A percentile compares a stretch with the other conserved stretches of the same genome.
phyloP scores from a whole-genome alignment of 768 basidiomycete genomes.

The Suillus luteus region DNA sequence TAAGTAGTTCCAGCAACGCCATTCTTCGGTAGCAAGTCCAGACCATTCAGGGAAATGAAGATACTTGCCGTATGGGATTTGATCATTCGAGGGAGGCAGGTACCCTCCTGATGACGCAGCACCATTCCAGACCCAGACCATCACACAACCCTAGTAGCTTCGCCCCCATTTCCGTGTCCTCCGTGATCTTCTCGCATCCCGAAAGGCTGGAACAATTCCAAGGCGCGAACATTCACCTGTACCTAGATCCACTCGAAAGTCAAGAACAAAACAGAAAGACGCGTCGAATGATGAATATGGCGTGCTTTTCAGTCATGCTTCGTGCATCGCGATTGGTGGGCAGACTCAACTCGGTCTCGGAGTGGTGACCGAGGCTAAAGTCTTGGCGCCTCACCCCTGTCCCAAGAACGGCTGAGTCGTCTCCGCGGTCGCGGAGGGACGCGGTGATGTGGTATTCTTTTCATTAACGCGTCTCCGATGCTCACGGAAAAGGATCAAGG shows the following conservation, averaged over 20 bases:
- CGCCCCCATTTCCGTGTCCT: background rate
- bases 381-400: background rate
- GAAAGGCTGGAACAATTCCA: background rate
- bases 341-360: background rate
- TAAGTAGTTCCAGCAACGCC: background rate
- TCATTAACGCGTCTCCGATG: constrained; percentile 1
- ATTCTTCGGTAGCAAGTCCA: background rate
- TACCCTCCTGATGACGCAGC: background rate
- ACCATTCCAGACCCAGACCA: background rate
- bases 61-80: background rate
- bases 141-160: background rate
- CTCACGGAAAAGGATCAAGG: background rate
- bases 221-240: background rate
- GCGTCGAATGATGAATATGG: background rate
- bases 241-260: background rate
- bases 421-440: background rate
- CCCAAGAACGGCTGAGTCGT: background rate
- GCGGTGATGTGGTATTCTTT: background rate
- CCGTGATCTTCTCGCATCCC: background rate
- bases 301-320: constrained; percentile 1
- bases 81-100: background rate
- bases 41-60: background rate
- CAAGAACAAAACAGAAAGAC: background rate
- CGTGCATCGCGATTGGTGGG: background rate
- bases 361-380: background rate